Percentiles rank a stretch among this genome's conserved stretches.
Conservation (phyloP, 2,329 filamentous ascomycete genomes). For the Fusarium gaditjirri region DNA sequence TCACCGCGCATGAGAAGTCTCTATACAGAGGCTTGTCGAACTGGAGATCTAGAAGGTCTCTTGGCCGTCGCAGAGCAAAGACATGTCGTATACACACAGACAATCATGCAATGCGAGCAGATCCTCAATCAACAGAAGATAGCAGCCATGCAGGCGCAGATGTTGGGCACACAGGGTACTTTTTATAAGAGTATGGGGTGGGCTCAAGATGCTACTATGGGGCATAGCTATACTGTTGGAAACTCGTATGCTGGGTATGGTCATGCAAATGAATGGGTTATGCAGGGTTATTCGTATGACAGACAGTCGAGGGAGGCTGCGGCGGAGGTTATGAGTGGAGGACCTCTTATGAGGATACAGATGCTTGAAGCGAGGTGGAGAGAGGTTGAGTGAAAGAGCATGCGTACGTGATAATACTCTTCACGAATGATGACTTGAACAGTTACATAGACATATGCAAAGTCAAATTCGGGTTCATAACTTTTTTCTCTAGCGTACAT, state of each 20-base stretch:
- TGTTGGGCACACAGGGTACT: slow-evolving; percentile 42
- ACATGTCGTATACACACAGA: slow-evolving; percentile 48
- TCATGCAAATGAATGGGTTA: slow-evolving; percentile 44
- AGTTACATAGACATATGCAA: background rate
- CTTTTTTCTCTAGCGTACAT: background rate
- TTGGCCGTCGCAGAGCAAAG: slow-evolving; percentile 41
- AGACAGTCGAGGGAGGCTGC: slow-evolving; percentile 41
- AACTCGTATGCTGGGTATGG: slow-evolving; percentile 48
- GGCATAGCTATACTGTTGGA: slow-evolving; percentile 44
- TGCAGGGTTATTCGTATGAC: slow-evolving; percentile 47
- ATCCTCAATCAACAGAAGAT: slow-evolving; percentile 44
- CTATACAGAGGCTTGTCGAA: slow-evolving; percentile 46
- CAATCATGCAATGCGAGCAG: slow-evolving; percentile 38
- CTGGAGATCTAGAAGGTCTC: slow-evolving; percentile 41
- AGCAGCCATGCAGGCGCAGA: slow-evolving; percentile 41
- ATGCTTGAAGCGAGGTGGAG: slow-evolving; percentile 50
- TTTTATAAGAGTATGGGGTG: slow-evolving; percentile 43
- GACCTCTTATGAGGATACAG: slow-evolving; percentile 32
- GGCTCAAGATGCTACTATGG: slow-evolving; percentile 16
- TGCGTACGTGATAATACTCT: background rate
- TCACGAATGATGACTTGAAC: fast-evolving
- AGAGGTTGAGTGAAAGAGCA: slow-evolving; percentile 46
- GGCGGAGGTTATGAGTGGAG: slow-evolving; percentile 21
- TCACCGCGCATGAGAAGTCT: slow-evolving; percentile 51
- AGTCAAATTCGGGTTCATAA: background rate